Evolutionary conservation across 768 basidiomycete species (phyloP).

Genomic region (Termitomyces sp.): DNA sequence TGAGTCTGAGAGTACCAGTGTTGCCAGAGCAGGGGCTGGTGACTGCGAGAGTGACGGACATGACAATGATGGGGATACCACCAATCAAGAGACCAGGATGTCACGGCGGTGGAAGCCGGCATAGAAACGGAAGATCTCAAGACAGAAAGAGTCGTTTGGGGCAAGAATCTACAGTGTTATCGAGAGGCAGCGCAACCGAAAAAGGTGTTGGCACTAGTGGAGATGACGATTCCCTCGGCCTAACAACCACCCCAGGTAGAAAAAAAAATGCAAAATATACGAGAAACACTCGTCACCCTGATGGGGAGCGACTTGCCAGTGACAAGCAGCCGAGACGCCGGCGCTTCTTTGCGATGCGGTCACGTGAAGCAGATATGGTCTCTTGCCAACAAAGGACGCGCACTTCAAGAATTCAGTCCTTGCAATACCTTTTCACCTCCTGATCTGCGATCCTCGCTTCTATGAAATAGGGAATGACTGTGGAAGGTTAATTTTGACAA

Average conservation of each 20-base stretch:
- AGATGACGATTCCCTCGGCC: conserved; percentile 97
- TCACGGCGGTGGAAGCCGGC: conserved; percentile 89
- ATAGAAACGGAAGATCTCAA: conserved; percentile 93
- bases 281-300: conserved; percentile 96
- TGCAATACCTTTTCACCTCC: too few species aligned
- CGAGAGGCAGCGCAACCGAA: conserved; percentile 98
- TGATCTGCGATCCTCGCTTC: too few species aligned
- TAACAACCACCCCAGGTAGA: too few species aligned
- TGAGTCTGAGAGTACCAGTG: conserved; percentile 98
- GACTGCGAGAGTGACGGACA: conserved; percentile 97
- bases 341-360: background rate
- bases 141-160: conserved; percentile 95
- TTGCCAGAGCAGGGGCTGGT: conserved; percentile 99
- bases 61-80: conserved; percentile 98
- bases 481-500: too few species aligned
- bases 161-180: conserved; percentile 98
- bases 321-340: conserved; percentile 87
- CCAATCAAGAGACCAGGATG: conserved; percentile 98
- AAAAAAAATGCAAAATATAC: conserved; percentile 40
- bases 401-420: too few species aligned
- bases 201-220: conserved; percentile 97
- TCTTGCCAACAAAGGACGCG: too few species aligned
- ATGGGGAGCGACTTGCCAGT: conserved; percentile 96
- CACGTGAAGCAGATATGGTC: background rate
- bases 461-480: too few species aligned